Base-by-base conservation (phyloP, 108 stramenopile species). In the Skeletonema grethae region DNA sequence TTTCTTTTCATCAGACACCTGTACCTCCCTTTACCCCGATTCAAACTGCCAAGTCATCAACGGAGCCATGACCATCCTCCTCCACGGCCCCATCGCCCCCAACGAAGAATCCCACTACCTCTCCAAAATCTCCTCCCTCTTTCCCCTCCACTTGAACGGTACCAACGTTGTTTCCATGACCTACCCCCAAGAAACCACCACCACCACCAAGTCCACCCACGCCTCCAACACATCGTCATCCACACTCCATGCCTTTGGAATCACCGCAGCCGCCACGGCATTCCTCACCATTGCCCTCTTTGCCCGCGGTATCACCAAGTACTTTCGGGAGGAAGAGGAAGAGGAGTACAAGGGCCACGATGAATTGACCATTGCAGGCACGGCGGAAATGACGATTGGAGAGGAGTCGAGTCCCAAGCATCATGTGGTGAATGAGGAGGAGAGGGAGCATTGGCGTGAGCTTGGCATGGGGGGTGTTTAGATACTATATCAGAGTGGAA, bases 401-500 rank as follows among this genome's bases (percentile, higher is more conserved):
- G 30, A 63, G 3, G 30, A 63, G 2, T 7, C 62, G 10, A 55
- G 60, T 36, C 60, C 60, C 8, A 72, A 72, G 53, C 41, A 43
- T 16, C 63, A 63, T 57, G 50, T 72, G 31, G 45, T 72, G 72
- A 62, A 61, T 7, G 72, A 72, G n/a, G 62, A 64, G 20, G 72
- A 72, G 43, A 62, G 50, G 48, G 63, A 43, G 34, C 62, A 36
- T 39, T 57, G 34, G 57, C 31, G 69, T 16, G 38, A 58, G 57
- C 28, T 58, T 29, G 32, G 35, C 3, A 58, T 70, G 20, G 22
- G 22, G 3, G 50, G 3, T 34, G 32, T 7, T 3, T 34, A 34
- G 32, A 34, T 1, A 5, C 3, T 3, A 1, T 4, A 28, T 28
- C 1, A 0, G 25, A 28, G 25, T 28, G 25, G 32, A 34, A 34